phyloP scores from a whole-genome alignment of 2,329 filamentous ascomycete genomes.

The Xylariaceae sp. region DNA sequence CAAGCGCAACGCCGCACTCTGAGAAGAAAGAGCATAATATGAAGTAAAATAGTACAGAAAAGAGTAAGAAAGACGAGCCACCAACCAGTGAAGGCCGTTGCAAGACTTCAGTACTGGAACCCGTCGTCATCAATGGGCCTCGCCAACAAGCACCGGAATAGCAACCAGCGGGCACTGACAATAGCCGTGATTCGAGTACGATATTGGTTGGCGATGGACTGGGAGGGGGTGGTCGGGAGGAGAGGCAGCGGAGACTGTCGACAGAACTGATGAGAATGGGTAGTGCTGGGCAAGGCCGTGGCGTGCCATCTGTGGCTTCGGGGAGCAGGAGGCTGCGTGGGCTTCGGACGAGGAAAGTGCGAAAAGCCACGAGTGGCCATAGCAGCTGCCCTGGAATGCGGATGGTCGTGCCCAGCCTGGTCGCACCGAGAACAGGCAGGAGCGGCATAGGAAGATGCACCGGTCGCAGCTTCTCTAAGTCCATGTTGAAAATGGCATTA shows the following conservation, averaged over 20 bases:
- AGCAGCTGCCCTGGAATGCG: conserved; percentile 1
- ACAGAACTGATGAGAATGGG: conserved; percentile 7
- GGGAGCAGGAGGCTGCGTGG: not conserved
- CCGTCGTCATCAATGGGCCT: conserved; percentile 16
- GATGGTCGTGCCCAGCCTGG: not conserved
- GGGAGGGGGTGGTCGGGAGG: not conserved
- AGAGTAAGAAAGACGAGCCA: conserved; percentile 22
- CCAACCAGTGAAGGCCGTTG: conserved; percentile 11
- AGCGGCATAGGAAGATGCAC: not conserved
- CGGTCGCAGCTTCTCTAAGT: not conserved
- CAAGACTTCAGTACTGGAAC: conserved; percentile 2
- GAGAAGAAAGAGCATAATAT: conserved; percentile 22
- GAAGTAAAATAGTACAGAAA: conserved; percentile 28
- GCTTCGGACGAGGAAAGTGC: not conserved
- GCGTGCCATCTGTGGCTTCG: not conserved
- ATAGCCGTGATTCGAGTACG: conserved; percentile 14
- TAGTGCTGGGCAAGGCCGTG: not conserved
- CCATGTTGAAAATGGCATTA: not conserved
- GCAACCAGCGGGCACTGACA: conserved; percentile 16
- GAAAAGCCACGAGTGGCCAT: conserved; percentile 6
- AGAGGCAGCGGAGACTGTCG: conserved; percentile 4
- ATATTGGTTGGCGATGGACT: conserved; percentile 12
- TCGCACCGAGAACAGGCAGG: not conserved
- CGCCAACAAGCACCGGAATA: conserved; percentile 16
- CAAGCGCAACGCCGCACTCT: conserved; percentile 8